Base-by-base conservation (phyloP, 163 green algal species). In the Picocystis sp. region DNA sequence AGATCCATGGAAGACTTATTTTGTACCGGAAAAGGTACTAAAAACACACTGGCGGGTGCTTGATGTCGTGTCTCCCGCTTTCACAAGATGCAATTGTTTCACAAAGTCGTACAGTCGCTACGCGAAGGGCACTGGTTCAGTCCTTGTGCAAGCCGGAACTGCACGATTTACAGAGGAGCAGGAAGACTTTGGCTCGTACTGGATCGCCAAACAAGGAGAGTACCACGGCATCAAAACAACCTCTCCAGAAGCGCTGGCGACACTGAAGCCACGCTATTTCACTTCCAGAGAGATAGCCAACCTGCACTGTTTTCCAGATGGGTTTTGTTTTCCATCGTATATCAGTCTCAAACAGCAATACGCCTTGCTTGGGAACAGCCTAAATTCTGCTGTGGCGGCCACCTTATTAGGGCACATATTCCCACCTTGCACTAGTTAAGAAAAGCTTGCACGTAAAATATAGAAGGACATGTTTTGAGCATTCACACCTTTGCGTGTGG, bases 81-180 rank as follows among this genome's bases (percentile, higher is more conserved):
- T 58, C 19, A 42, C 11, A 10, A 53, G 63, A 5, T 72, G 64
- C 57, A 82, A 78, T 64, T 92, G 81, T 71, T 92, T 92, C 55
- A 92, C 81, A 15, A 88, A 88, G 58, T 78, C 66, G 1, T 92
- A 92, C 58, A 61, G 54, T 45, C 69, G 71, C 42, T 85, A 81
- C 45, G 61, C 65, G 8, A 78, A 84, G 56, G 81, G 81, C 17
- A 82, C 79, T 1, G 79, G 81, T 1, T 85, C 79, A 10, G 55
- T 82, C 11, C 50, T 85, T 14, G 67, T 72, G 1, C 75, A 65
- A 6, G 24, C 21, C 17, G 57, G 44, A 11, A 23, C 22, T 9
- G 5, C 9, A 9, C 44, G 9, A 33, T 11, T 12, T 9, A 9
- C 8, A 9, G 44, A 25, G 9, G 44, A 25, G 21, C 44, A 6